A percentile compares a stretch with the other conserved stretches of the same genome.
Evolutionary conservation across 1,284 basidiomycete species (phyloP).

Genomic region (Puccinia coronata): DNA sequence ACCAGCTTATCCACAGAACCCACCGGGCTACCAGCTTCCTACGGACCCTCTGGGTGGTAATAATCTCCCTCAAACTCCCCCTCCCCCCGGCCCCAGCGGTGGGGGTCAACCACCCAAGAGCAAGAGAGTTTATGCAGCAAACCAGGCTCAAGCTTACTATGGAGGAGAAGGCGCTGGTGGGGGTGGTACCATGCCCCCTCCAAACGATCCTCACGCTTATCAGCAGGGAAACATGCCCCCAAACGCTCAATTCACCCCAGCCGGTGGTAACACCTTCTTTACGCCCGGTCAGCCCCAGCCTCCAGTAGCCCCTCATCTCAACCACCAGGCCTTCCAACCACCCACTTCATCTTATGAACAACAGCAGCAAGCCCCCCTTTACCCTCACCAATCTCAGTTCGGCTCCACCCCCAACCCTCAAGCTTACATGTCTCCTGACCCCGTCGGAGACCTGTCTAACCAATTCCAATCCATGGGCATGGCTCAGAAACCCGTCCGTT

Average conservation of each 20-base stretch:
- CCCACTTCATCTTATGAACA: constrained; percentile 34
- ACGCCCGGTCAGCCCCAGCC: constrained; percentile 36
- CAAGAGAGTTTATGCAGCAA: constrained; percentile 46
- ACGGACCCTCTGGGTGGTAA: constrained; percentile 16
- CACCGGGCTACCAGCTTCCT: constrained; percentile 37
- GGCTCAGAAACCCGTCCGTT: constrained; percentile 41
- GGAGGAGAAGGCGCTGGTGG: constrained; percentile 28
- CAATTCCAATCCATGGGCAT: constrained; percentile 47
- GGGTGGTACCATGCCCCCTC: not conserved
- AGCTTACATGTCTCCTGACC: constrained; percentile 14
- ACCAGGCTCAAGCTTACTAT: constrained; percentile 48
- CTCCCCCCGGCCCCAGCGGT: constrained; percentile 25
- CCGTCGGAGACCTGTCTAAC: constrained; percentile 36
- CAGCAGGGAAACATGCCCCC: constrained; percentile 1
- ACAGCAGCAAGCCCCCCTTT: not conserved
- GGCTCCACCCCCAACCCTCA: constrained; percentile 4
- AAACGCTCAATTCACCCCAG: constrained; percentile 23
- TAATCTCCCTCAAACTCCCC: constrained; percentile 31
- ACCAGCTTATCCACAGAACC: constrained; percentile 12
- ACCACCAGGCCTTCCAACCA: constrained; percentile 32
- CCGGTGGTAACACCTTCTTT: constrained; percentile 31
- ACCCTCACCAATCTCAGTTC: constrained; percentile 23
- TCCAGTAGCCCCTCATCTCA: constrained; percentile 21
- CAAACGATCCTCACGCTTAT: constrained; percentile 22
- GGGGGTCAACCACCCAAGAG: constrained; percentile 16